Conservation (phyloP, 163 green algal genomes). For the Prototheca cutis region DNA sequence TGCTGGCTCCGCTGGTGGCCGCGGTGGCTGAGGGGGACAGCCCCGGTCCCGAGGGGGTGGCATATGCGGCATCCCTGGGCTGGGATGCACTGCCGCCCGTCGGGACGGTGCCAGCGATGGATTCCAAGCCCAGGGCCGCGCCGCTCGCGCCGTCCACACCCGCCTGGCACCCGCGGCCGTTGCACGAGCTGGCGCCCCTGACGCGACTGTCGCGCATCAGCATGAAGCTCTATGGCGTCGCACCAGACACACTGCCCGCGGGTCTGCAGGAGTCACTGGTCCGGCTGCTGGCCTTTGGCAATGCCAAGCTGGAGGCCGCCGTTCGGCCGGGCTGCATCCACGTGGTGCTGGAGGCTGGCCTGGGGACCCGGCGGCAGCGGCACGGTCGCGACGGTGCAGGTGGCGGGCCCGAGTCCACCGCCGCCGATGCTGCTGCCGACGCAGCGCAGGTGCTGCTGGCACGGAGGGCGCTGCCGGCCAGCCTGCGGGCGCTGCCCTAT, state of each 20-base stretch:
- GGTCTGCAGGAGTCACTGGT: neutral
- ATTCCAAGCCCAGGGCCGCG: too few species aligned
- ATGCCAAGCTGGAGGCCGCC: neutral
- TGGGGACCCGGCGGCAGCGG: neutral
- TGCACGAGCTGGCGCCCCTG: neutral
- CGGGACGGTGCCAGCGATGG: too few species aligned
- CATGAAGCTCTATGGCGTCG: constrained; percentile 4
- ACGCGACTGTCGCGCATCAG: constrained; percentile 1
- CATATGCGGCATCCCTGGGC: too few species aligned
- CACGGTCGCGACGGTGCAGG: too few species aligned
- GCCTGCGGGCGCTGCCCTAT: neutral
- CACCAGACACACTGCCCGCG: neutral
- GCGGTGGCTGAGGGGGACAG: too few species aligned
- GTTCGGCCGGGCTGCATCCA: constrained; percentile 6
- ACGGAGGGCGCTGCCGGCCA: too few species aligned
- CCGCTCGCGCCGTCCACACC: too few species aligned
- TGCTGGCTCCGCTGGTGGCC: too few species aligned
- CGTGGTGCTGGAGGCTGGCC: neutral
- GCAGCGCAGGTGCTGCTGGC: neutral
- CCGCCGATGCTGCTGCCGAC: neutral
- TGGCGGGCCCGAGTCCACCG: neutral
- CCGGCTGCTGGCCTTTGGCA: neutral
- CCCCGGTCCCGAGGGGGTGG: too few species aligned
- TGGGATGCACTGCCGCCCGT: too few species aligned
- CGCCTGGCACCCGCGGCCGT: too few species aligned